These are phyloP conservation scores for Penicillium oxalicum DNA, from an alignment of 2,329 filamentous ascomycete genomes.

Conservation along the genomic window DNA sequence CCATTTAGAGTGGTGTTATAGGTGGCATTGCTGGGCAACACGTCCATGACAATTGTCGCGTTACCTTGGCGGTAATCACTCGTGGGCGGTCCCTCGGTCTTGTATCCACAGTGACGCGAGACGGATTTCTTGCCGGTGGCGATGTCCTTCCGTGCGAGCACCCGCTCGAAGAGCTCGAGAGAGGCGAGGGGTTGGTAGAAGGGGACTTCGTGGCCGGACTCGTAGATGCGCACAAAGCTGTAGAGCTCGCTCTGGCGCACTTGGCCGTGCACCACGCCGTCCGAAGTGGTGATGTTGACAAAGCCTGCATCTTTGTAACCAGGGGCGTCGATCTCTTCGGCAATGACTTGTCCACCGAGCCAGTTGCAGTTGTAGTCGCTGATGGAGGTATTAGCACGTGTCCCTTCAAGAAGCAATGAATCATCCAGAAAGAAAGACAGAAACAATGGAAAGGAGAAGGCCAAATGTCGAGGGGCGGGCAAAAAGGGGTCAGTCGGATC, in stretches of 20 bases:
- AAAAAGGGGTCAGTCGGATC: background rate
- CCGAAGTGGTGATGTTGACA: constrained; percentile 15
- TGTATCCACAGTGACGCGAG: constrained; percentile 5
- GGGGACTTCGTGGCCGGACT: constrained; percentile 47
- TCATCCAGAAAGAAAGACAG: background rate
- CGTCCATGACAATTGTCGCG: constrained; percentile 39
- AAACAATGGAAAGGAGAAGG: background rate
- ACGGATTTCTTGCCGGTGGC: constrained; percentile 39
- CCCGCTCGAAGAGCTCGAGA: constrained; percentile 47
- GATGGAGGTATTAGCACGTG: background rate
- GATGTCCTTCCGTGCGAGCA: constrained; percentile 45
- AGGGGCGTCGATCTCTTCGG: constrained; percentile 11
- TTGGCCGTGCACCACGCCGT: constrained; percentile 13
- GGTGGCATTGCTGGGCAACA: constrained; percentile 40
- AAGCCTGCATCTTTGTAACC: constrained; percentile 13
- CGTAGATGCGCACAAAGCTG: constrained; percentile 30
- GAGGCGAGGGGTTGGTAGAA: constrained; percentile 51
- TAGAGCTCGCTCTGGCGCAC: constrained; percentile 15
- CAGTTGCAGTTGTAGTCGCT: constrained; percentile 25
- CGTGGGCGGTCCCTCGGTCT: constrained; percentile 9
- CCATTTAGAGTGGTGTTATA: constrained; percentile 44
- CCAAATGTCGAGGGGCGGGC: background rate
- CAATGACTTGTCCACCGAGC: constrained; percentile 15
- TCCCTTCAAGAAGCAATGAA: background rate
- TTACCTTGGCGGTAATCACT: constrained; percentile 20